Percentiles rank a stretch among this genome's conserved stretches.
Conservation (phyloP, 306 rosid species). For the Vachellia pachyceras region DNA sequence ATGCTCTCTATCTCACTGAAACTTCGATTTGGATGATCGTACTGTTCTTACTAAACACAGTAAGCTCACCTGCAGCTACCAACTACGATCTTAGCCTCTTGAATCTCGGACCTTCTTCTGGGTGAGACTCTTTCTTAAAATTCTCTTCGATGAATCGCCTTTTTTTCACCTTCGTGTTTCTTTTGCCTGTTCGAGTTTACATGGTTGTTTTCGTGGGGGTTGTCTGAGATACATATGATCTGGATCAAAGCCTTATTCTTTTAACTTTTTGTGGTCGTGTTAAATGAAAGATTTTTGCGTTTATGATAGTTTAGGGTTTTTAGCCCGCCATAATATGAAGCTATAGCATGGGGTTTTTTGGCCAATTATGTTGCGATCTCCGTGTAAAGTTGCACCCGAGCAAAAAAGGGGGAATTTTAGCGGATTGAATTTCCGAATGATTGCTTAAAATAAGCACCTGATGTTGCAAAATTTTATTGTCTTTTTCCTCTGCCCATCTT, state of each 20-base stretch:
- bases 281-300: background rate
- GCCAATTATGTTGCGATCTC: background rate
- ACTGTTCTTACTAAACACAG: background rate
- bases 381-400: background rate
- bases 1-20: conserved; percentile 38
- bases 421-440: background rate
- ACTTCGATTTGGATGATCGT: background rate
- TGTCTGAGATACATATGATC: conserved; percentile 26
- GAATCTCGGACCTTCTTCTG: conserved; percentile 1
- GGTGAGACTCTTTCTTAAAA: conserved; percentile 33
- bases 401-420: background rate
- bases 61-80: conserved; percentile 13
- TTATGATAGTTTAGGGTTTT: conserved; percentile 21
- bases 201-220: background rate
- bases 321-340: background rate
- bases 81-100: conserved; percentile 27
- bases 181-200: conserved; percentile 4
- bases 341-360: conserved; percentile 4
- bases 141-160: background rate
- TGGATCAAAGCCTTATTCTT: conserved; percentile 19
- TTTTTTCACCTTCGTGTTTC: no score
- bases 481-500: background rate
- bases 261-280: background rate
- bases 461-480: background rate
- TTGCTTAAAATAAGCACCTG: background rate